Percentiles rank a stretch among this genome's conserved stretches.
These are phyloP conservation scores for Penicillium odoratum DNA, from an alignment of 495 filamentous ascomycete species.

Conservation along the genomic window DNA sequence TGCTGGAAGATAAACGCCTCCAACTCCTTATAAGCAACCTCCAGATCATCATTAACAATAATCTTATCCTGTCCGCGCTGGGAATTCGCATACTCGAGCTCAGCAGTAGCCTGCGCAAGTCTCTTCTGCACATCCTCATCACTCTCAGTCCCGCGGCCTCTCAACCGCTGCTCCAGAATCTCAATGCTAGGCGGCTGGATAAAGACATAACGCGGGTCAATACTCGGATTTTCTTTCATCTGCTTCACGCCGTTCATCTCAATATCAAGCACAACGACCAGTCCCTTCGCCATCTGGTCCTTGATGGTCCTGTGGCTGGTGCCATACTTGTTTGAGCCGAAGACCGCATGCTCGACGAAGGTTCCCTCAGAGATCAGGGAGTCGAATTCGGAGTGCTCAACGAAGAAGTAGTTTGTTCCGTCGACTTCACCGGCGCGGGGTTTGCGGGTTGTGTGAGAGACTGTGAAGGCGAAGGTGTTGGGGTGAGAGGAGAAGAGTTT, in stretches of 20 bases:
- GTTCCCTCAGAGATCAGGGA: constrained; percentile 59
- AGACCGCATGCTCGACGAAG: constrained; percentile 80
- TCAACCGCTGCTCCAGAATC: constrained; percentile 67
- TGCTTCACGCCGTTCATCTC: constrained; percentile 81
- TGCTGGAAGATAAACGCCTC: constrained; percentile 48
- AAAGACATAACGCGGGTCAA: constrained; percentile 77
- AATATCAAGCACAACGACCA: constrained; percentile 58
- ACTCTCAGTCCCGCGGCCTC: constrained; percentile 73
- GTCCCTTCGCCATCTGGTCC: constrained; percentile 62
- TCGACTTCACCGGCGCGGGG: constrained; percentile 71
- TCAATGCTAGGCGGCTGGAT: constrained; percentile 70
- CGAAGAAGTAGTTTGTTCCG: constrained; percentile 76
- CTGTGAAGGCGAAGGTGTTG: constrained; percentile 69
- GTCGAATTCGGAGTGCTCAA: constrained; percentile 61
- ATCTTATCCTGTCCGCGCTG: constrained; percentile 62
- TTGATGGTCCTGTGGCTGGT: constrained; percentile 72
- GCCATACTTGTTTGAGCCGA: constrained; percentile 78
- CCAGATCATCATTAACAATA: constrained; percentile 81
- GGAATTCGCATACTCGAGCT: constrained; percentile 68
- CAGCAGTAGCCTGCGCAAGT: constrained; percentile 67
- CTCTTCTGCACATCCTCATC: constrained; percentile 71
- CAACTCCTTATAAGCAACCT: constrained; percentile 73
- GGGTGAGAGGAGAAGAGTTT: constrained; percentile 64
- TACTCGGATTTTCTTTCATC: constrained; percentile 59
- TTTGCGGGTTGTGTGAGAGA: constrained; percentile 65